Evolutionary conservation across 169 alveolate genomes (phyloP).

Genomic region (Theileria parva): DNA sequence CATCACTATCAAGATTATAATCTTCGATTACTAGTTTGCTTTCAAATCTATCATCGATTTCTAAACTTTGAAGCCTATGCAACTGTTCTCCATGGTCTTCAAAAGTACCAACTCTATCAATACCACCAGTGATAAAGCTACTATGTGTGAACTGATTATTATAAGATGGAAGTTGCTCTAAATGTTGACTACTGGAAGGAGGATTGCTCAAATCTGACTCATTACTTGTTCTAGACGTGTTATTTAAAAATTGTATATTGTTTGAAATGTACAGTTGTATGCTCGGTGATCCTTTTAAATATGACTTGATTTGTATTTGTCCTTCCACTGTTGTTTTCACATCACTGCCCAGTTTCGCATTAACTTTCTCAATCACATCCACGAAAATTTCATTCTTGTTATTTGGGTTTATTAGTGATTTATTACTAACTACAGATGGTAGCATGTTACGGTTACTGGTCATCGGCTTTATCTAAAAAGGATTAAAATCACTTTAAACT

Average conservation of each 20-base stretch:
- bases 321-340: slow-evolving; percentile 91
- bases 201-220: neutral
- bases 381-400: slow-evolving; percentile 66
- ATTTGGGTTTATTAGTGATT: slow-evolving; percentile 71
- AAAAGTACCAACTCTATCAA: slow-evolving; percentile 62
- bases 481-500: slow-evolving; percentile 2
- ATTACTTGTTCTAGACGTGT: neutral
- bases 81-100: slow-evolving; percentile 13
- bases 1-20: neutral
- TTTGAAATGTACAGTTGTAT: slow-evolving; percentile 45
- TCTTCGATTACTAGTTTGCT: neutral
- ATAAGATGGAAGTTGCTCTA: neutral
- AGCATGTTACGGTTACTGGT: slow-evolving; percentile 68
- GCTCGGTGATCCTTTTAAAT: slow-evolving; percentile 85
- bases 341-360: slow-evolving; percentile 84
- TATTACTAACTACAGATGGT: slow-evolving; percentile 79
- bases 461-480: slow-evolving; percentile 23
- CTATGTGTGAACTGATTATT: neutral
- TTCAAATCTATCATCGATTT: neutral
- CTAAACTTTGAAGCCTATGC: neutral
- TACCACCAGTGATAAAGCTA: neutral
- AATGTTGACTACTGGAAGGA: neutral
- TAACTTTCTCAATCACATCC: slow-evolving; percentile 69
- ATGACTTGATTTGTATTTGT: slow-evolving; percentile 88
- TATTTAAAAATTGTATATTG: slow-evolving; percentile 1